Evolutionary conservation across 148 eudicot species (phyloP).

Genomic region (Oxyria digyna): DNA sequence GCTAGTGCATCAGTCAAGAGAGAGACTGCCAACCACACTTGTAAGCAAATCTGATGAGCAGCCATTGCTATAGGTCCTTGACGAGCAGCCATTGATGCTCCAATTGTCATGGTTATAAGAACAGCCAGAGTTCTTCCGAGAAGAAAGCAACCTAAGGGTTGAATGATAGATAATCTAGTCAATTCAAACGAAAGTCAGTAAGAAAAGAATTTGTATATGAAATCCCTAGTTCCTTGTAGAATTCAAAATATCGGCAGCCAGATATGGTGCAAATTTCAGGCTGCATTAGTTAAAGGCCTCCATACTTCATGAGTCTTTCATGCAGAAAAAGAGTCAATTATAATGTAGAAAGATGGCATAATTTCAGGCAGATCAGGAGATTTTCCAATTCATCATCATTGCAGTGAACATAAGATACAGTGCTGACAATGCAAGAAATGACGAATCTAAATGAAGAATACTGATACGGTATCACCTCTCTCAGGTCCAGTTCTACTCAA

Average conservation of each 20-base stretch:
- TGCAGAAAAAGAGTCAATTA: background rate
- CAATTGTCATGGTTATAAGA: conserved; percentile 50
- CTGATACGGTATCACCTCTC: background rate
- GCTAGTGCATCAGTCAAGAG: conserved; percentile 81
- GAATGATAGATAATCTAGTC: background rate
- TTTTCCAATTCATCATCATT: background rate
- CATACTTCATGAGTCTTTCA: background rate
- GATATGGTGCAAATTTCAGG: background rate
- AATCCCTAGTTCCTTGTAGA: background rate
- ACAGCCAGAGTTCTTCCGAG: conserved; percentile 67
- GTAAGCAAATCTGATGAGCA: conserved; percentile 73
- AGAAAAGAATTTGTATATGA: background rate
- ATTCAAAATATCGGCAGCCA: background rate
- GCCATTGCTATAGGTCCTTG: conserved; percentile 76
- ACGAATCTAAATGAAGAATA: background rate
- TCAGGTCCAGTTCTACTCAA: too few species aligned
- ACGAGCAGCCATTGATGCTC: conserved; percentile 78
- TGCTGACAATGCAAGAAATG: background rate
- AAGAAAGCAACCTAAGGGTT: conserved; percentile 52
- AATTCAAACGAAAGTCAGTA: background rate
- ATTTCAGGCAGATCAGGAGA: background rate
- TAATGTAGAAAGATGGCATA: background rate
- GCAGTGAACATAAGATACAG: background rate
- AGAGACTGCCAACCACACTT: conserved; percentile 79
- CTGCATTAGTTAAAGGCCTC: background rate